Percentiles rank a stretch among this genome's conserved stretches.
phyloP scores from a whole-genome alignment of 768 basidiomycete genomes.

The Boletus bicolor region DNA sequence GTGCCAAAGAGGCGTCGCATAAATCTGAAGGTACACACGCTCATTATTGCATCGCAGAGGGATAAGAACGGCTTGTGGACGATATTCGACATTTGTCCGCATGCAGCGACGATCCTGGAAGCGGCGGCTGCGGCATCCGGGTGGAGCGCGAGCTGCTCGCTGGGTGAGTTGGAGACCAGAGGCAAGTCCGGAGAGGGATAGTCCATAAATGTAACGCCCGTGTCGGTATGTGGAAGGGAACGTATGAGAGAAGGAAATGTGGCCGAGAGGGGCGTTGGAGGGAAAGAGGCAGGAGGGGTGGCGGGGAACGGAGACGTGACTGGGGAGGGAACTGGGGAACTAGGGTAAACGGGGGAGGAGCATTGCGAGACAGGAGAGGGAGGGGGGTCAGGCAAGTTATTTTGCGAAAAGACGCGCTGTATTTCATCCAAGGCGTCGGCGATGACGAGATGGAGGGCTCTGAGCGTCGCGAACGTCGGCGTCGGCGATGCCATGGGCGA shows the following conservation, averaged over 20 bases:
- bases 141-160: slow-evolving; percentile 57
- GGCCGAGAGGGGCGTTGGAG: slow-evolving; percentile 30
- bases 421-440: slow-evolving; percentile 69
- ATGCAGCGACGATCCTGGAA: slow-evolving; percentile 63
- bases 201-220: slow-evolving; percentile 28
- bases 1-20: neutral
- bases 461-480: slow-evolving; percentile 61
- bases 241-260: slow-evolving; percentile 18
- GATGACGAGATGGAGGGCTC: slow-evolving; percentile 62
- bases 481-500: slow-evolving; percentile 32
- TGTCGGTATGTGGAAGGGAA: slow-evolving; percentile 5
- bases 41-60: slow-evolving; percentile 72
- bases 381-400: slow-evolving; percentile 3
- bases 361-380: slow-evolving; percentile 12
- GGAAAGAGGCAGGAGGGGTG: slow-evolving; percentile 27
- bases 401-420: slow-evolving; percentile 50
- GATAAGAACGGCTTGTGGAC: slow-evolving; percentile 68
- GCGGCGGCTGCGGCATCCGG: slow-evolving; percentile 60
- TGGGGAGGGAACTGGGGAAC: slow-evolving; percentile 35
- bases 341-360: slow-evolving; percentile 18
- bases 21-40: slow-evolving; percentile 40
- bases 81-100: slow-evolving; percentile 61
- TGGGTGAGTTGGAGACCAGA: slow-evolving; percentile 41
- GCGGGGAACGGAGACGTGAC: slow-evolving; percentile 18
- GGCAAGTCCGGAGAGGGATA: slow-evolving; percentile 57